phyloP scores from a whole-genome alignment of 2,329 filamentous ascomycete species.

The Monosporascus sp. region DNA sequence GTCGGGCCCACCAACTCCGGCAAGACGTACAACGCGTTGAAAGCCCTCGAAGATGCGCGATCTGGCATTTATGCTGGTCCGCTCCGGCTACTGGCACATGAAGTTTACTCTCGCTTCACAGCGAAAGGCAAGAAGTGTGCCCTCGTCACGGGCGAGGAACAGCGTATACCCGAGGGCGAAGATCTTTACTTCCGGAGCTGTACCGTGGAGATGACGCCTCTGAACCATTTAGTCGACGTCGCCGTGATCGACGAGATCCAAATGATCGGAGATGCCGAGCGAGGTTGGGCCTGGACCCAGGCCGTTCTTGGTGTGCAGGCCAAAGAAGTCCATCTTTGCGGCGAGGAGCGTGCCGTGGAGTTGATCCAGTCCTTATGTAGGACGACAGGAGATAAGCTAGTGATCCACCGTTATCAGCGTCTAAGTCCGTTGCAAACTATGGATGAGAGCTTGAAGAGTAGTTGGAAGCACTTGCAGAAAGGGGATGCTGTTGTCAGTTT shows the following conservation, averaged over 20 bases:
- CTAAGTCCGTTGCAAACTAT: constrained; percentile 72
- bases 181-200: constrained; percentile 68
- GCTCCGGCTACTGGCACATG: constrained; percentile 80
- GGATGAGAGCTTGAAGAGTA: constrained; percentile 54
- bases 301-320: constrained; percentile 83
- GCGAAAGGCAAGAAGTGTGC: constrained; percentile 73
- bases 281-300: constrained; percentile 93
- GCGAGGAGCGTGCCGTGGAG: constrained; percentile 76
- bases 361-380: constrained; percentile 74
- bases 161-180: constrained; percentile 58
- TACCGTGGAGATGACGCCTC: constrained; percentile 81
- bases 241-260: constrained; percentile 98
- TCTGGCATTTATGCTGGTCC: constrained; percentile 88
- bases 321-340: constrained; percentile 87
- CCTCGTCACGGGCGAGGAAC: constrained; percentile 87
- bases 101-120: constrained; percentile 84
- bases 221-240: constrained; percentile 64
- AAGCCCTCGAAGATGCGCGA: constrained; percentile 71
- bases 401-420: constrained; percentile 78
- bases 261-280: constrained; percentile 77
- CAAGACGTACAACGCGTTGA: constrained; percentile 91
- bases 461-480: constrained; percentile 67
- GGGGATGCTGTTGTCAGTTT: constrained; percentile 91
- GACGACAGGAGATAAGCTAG: constrained; percentile 72
- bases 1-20: constrained; percentile 97